These are phyloP conservation scores for Ascochyta koolunga DNA, from an alignment of 2,329 filamentous ascomycete genomes.

Conservation along the genomic window DNA sequence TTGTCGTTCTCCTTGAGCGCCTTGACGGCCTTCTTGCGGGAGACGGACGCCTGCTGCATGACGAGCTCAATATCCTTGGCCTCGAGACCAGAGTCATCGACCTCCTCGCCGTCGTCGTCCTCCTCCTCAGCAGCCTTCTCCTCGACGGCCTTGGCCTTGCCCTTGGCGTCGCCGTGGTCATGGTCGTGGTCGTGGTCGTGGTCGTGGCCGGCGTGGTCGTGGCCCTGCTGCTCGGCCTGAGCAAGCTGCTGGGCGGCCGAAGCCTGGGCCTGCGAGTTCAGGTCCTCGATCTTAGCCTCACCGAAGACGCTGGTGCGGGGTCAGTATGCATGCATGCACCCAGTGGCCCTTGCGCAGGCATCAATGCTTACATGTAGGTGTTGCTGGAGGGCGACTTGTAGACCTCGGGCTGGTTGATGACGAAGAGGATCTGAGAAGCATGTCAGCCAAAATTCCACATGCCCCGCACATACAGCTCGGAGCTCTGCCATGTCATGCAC, in stretches of 20 bases:
- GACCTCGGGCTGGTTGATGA: constrained; percentile 99
- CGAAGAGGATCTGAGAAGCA: constrained; percentile 83
- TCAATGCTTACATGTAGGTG: constrained; percentile 89
- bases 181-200: constrained; percentile 71
- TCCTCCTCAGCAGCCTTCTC: constrained; percentile 71
- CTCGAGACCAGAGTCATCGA: constrained; percentile 92
- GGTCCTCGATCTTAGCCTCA: constrained; percentile 99
- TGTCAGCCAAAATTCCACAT: constrained; percentile 27
- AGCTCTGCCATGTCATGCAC: constrained; percentile 12
- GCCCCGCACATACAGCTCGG: constrained; percentile 14
- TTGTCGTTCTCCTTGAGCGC: constrained; percentile 99
- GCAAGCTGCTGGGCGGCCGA: constrained; percentile 95
- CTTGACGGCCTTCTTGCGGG: constrained; percentile 98
- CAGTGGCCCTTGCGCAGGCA: constrained; percentile 10
- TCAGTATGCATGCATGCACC: constrained; percentile 28
- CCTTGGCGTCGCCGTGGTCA: constrained; percentile 57
- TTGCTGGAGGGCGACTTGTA: constrained; percentile 99
- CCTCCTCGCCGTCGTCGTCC: constrained; percentile 94
- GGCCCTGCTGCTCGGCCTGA: constrained; percentile 68
- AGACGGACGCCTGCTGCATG: constrained; percentile 97
- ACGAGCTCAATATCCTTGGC: constrained; percentile 99
- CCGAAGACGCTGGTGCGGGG: constrained; percentile 81
- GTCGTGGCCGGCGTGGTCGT: constrained; percentile 75
- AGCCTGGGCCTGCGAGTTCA: constrained; percentile 97
- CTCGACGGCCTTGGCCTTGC: constrained; percentile 72